Evolutionary conservation across 345 rosid genomes (phyloP).

Genomic region (Toxicodendron radicans): DNA sequence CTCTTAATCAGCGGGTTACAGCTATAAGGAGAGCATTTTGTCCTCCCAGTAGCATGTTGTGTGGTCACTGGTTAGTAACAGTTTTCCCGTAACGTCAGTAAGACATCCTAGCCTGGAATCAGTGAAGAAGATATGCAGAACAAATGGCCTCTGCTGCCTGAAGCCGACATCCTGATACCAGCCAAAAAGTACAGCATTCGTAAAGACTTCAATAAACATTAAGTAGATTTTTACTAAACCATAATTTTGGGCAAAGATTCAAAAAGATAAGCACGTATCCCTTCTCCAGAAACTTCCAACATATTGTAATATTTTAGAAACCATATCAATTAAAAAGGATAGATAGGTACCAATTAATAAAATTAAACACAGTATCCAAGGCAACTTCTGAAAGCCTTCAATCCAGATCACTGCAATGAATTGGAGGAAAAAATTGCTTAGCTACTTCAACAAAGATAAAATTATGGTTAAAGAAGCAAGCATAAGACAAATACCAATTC

Average conservation of each 20-base stretch:
- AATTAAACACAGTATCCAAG: slow-evolving; percentile 2
- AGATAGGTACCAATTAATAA: slow-evolving; percentile 4
- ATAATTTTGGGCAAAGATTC: background rate
- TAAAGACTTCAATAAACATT: background rate
- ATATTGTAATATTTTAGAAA: background rate
- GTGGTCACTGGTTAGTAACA: slow-evolving; percentile 22
- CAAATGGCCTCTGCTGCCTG: background rate
- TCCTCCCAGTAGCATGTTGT: slow-evolving; percentile 13
- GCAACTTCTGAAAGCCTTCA: slow-evolving; percentile 9
- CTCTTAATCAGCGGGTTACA: slow-evolving; percentile 15
- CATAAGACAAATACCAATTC: slow-evolving; percentile 34
- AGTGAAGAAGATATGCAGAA: slow-evolving; percentile 11
- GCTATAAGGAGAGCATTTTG: slow-evolving; percentile 9
- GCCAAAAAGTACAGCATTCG: background rate
- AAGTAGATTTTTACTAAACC: background rate
- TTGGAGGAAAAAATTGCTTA: slow-evolving; percentile 11
- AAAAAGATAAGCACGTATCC: background rate
- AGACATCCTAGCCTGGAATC: slow-evolving; percentile 13
- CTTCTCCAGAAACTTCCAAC: background rate
- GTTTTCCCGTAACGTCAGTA: background rate
- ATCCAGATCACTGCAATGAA: slow-evolving; percentile 9
- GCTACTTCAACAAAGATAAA: background rate
- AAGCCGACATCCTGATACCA: slow-evolving; percentile 36
- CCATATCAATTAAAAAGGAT: background rate
- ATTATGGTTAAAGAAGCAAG: background rate